These are phyloP conservation scores for Colletotrichum endophyticum DNA, from an alignment of 2,329 filamentous ascomycete species.

Conservation along the genomic window DNA sequence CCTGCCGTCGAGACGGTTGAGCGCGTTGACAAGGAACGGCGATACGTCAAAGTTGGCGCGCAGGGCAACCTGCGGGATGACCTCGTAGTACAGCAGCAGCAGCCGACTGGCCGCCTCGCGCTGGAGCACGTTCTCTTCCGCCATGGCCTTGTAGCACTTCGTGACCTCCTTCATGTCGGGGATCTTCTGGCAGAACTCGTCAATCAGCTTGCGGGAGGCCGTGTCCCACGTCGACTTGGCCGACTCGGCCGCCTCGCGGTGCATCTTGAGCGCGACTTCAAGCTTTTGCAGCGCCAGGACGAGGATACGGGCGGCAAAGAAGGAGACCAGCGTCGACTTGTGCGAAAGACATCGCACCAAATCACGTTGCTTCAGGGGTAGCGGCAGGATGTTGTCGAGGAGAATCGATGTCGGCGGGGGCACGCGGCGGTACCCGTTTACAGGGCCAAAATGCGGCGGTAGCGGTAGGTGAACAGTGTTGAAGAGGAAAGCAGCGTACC, in stretches of 20 bases:
- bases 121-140: slow-evolving; percentile 73
- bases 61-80: slow-evolving; percentile 78
- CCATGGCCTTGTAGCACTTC: slow-evolving; percentile 71
- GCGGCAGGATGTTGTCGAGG: slow-evolving; percentile 86
- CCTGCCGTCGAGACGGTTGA: slow-evolving; percentile 65
- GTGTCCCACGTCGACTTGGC: slow-evolving; percentile 67
- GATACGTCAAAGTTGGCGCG: slow-evolving; percentile 91
- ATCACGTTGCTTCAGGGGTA: slow-evolving; percentile 80
- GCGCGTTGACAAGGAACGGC: slow-evolving; percentile 70
- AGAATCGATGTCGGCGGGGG: slow-evolving; percentile 82
- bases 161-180: slow-evolving; percentile 85
- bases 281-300: slow-evolving; percentile 83
- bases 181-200: slow-evolving; percentile 78
- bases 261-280: slow-evolving; percentile 63
- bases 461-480: slow-evolving; percentile 77
- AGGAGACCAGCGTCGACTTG: slow-evolving; percentile 78
- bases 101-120: slow-evolving; percentile 80
- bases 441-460: slow-evolving; percentile 74
- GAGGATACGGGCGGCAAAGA: slow-evolving; percentile 84
- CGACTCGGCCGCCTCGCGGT: slow-evolving; percentile 50
- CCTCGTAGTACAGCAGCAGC: slow-evolving; percentile 83
- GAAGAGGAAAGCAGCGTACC: slow-evolving; percentile 88
- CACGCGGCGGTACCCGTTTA: slow-evolving; percentile 62
- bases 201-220: slow-evolving; percentile 69
- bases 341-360: slow-evolving; percentile 80